phyloP scores from a whole-genome alignment of 805 yeast genomes.

The Starmerella bombicola region DNA sequence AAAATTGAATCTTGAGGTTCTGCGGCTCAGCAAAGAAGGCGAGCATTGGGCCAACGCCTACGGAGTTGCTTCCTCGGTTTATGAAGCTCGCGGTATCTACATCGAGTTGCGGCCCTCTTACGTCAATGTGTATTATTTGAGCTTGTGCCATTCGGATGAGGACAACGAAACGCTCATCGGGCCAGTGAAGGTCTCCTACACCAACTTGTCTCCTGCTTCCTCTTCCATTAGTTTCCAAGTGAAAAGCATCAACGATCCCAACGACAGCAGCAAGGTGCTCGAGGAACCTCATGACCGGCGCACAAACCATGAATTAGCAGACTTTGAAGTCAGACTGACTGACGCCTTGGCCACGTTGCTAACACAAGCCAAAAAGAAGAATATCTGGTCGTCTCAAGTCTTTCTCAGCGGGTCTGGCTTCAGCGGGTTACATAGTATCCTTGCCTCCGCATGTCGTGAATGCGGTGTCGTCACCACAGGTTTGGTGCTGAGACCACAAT shows the following conservation, averaged over 20 bases:
- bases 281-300: background rate
- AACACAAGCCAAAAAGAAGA: background rate
- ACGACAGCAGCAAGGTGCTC: background rate
- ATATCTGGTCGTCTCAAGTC: constrained; percentile 1
- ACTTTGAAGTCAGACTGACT: constrained; percentile 1
- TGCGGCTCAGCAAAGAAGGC: constrained; percentile 45
- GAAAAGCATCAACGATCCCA: background rate
- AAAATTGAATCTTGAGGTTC: constrained; percentile 58
- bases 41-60: constrained; percentile 55
- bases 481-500: constrained; percentile 5
- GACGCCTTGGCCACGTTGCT: constrained; percentile 3
- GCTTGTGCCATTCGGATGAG: constrained; percentile 22
- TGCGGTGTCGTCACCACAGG: constrained; percentile 10
- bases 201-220: background rate
- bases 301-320: background rate
- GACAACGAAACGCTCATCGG: constrained; percentile 4
- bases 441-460: constrained; percentile 4
- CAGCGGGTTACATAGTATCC: constrained; percentile 14
- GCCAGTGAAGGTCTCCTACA: constrained; percentile 5
- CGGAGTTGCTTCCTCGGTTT: constrained; percentile 64
- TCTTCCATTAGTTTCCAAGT: background rate
- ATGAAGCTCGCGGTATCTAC: constrained; percentile 52
- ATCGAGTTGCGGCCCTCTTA: constrained; percentile 68
- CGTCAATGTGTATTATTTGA: constrained; percentile 57
- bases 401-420: constrained; percentile 17